Evolutionary conservation across 495 filamentous ascomycete genomes (phyloP).

Genomic region (Penicillium longicatenatum): DNA sequence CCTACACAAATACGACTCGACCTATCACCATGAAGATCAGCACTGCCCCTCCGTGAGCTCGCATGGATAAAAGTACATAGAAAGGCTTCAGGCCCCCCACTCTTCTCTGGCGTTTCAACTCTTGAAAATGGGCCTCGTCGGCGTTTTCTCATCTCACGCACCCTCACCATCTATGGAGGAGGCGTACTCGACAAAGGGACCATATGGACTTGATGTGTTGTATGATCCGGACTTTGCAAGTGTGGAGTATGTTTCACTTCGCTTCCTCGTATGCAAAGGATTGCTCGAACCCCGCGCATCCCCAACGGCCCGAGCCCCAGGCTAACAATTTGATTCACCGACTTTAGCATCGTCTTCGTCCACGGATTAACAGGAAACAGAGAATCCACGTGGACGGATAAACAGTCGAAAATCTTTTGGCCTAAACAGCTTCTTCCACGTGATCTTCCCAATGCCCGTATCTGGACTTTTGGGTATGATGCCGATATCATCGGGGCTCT

Average conservation of each 20-base stretch:
- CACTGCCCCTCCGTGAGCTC: neutral
- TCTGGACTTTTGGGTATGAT: conserved; percentile 10
- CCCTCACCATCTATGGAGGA: conserved; percentile 3
- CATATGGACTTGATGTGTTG: neutral
- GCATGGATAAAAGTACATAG: neutral
- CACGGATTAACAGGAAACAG: conserved; percentile 10
- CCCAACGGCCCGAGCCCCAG: neutral
- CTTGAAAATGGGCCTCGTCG: neutral
- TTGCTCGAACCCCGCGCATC: neutral
- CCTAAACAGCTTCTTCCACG: conserved; percentile 2
- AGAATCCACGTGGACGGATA: conserved; percentile 9
- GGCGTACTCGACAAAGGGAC: conserved; percentile 4
- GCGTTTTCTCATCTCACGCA: neutral
- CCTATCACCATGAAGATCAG: neutral
- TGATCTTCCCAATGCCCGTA: conserved; percentile 5
- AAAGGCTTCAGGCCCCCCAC: neutral
- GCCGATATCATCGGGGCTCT: conserved; percentile 10
- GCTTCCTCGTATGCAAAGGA: too few species aligned
- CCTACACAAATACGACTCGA: neutral
- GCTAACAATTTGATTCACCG: neutral
- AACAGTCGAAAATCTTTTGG: conserved; percentile 4
- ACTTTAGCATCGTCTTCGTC: conserved; percentile 10
- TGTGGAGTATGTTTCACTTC: conserved; percentile 6
- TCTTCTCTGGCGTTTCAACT: neutral
- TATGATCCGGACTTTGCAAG: neutral